These are phyloP conservation scores for Dryas alaskensis DNA, from an alignment of 306 rosid genomes.

Conservation along the genomic window DNA sequence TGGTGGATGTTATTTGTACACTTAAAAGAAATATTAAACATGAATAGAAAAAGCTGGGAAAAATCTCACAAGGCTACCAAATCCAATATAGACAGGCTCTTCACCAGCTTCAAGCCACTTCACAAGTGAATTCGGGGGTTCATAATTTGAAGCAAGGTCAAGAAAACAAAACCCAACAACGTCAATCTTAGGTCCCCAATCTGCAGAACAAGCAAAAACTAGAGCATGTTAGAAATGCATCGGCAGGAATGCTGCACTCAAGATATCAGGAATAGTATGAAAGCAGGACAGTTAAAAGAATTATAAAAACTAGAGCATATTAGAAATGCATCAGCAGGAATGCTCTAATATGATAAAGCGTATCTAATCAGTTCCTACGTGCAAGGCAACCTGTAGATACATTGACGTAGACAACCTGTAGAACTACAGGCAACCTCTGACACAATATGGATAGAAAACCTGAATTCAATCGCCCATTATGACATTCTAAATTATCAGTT, in stretches of 20 bases:
- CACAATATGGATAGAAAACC: neutral
- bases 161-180: slow-evolving; percentile 98
- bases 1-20: no score
- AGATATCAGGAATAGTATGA: no score
- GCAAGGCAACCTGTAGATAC: neutral
- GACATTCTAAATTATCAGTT: slow-evolving; percentile 6
- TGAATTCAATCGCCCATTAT: neutral
- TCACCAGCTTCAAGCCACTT: slow-evolving; percentile 79
- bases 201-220: slow-evolving; percentile 50
- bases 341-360: neutral
- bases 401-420: neutral
- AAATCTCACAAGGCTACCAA: slow-evolving; percentile 94
- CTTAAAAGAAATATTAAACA: neutral
- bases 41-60: neutral
- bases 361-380: neutral
- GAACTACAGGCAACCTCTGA: neutral
- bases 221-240: slow-evolving; percentile 11
- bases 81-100: slow-evolving; percentile 80
- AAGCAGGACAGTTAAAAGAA: no score
- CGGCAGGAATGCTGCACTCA: neutral
- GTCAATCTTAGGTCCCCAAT: slow-evolving; percentile 88
- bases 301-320: neutral
- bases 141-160: slow-evolving; percentile 85
- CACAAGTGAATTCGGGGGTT: slow-evolving; percentile 66
- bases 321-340: neutral